A percentile compares a stretch with the other conserved stretches of the same genome.
These are phyloP conservation scores for Phialocephala subalpina DNA, from an alignment of 2,329 filamentous ascomycete species.

Conservation along the genomic window DNA sequence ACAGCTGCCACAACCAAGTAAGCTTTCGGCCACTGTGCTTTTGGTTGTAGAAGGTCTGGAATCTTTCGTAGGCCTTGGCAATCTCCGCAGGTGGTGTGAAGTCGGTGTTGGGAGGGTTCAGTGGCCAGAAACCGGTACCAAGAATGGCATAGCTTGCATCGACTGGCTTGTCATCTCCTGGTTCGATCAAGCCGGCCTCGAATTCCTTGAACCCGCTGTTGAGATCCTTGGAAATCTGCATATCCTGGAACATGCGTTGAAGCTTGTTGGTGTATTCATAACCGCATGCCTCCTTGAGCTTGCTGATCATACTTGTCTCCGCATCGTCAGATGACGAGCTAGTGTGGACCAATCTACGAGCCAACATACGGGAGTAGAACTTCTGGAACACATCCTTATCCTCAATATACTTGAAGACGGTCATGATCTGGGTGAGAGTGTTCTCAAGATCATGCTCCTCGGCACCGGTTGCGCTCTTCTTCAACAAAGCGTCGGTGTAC, in stretches of 20 bases:
- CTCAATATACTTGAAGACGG: conserved; percentile 99
- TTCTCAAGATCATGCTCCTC: conserved; percentile 95
- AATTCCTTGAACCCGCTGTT: conserved; percentile 88
- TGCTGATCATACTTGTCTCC: conserved; percentile 99
- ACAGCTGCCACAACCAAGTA: conserved; percentile 97
- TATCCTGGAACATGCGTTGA: conserved; percentile 99
- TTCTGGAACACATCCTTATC: conserved; percentile 99
- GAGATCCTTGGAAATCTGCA: conserved; percentile 98
- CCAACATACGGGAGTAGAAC: conserved; percentile 97
- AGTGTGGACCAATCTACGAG: conserved; percentile 91
- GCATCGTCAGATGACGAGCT: conserved; percentile 97
- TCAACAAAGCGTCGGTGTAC: conserved; percentile 90
- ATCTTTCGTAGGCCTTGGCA: conserved; percentile 86
- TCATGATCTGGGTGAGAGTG: conserved; percentile 93
- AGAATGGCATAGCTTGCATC: conserved; percentile 93
- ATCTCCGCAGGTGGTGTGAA: conserved; percentile 90
- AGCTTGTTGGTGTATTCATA: conserved; percentile 99
- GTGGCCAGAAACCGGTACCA: conserved; percentile 96
- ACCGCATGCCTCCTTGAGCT: conserved; percentile 97
- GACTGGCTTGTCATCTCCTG: conserved; percentile 70
- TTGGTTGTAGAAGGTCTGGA: conserved; percentile 89
- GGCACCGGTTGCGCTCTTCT: conserved; percentile 90
- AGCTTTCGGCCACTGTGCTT: conserved; percentile 97
- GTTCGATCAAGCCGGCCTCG: conserved; percentile 70
- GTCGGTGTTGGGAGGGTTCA: conserved; percentile 84